Base-by-base conservation (phyloP, 345 rosid genomes). In the Excoecaria cochinchinensis region DNA sequence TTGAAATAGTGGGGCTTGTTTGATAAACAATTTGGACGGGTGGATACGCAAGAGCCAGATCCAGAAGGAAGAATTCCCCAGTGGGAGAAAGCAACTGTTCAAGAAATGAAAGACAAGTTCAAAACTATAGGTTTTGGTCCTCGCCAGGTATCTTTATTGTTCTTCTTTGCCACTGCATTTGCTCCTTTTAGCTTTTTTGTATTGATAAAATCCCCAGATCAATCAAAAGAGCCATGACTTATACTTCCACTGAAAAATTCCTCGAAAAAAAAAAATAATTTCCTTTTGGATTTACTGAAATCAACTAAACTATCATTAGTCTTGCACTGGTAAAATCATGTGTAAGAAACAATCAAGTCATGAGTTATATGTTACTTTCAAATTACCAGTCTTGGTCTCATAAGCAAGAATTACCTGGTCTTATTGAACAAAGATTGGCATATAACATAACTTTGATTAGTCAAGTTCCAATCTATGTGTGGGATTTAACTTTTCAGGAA, bases 31-130 rank as follows among this genome's bases (percentile, higher is more conserved):
- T 86, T 95, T 38, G 99, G 97, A 77, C 81, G 99, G 79, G 69
- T 85, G 24, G 99, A 95, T 82, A 46, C 92, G 40, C 80, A 81
- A 52, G 90, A 82, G 76, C 78, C 95, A 4, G 99, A 94, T 84
- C 95, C 95, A 59, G 94, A 90, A 72, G 97, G 97, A 8, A 86
- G 97, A 79, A 77, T 95, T 70, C 97, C 95, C 15, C 81, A 67
- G 50, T 95, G 97, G 99, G 91, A 80, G 31, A 88, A 89, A 79
- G 95, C 94, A 24, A 84, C 87, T 12, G 92, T 92, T 25, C 89
- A 89, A 83, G 95, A 95, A 83, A 95, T 92, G 99, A 90, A 92
- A 83, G 95, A 90, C 66, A 92, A 91, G 87, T 92, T 89, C 85
- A 59, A 78, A 55, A 90, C 95, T 51, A 31, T 92, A 7, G 99